These are phyloP conservation scores for Mycena sp. DNA, from an alignment of 1,284 basidiomycete genomes.

Conservation along the genomic window DNA sequence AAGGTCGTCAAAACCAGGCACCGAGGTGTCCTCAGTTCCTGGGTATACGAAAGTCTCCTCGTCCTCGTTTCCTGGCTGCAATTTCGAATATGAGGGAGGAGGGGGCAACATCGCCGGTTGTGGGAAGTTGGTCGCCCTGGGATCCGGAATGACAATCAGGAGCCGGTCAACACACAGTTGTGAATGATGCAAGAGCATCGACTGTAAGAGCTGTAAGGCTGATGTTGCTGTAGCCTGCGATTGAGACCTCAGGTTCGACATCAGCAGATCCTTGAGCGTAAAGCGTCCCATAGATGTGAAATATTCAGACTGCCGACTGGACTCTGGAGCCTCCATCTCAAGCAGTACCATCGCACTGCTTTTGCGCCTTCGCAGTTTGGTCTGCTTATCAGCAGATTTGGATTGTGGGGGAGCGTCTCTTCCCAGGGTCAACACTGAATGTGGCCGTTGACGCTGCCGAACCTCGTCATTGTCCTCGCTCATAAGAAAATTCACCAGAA, in stretches of 20 bases:
- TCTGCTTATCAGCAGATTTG: slow-evolving; percentile 47
- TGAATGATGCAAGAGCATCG: slow-evolving; percentile 78
- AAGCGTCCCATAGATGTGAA: slow-evolving; percentile 88
- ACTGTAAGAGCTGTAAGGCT: slow-evolving; percentile 82
- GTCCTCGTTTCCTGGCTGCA: slow-evolving; percentile 55
- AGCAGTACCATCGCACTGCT: slow-evolving; percentile 87
- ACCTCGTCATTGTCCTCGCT: slow-evolving; percentile 84
- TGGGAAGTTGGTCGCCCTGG: slow-evolving; percentile 79
- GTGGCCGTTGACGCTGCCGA: slow-evolving; percentile 54
- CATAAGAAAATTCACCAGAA: slow-evolving; percentile 83
- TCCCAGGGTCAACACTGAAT: slow-evolving; percentile 58
- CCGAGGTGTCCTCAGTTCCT: slow-evolving; percentile 47
- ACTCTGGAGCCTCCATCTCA: slow-evolving; percentile 83
- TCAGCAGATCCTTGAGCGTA: slow-evolving; percentile 87
- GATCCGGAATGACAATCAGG: slow-evolving; percentile 74
- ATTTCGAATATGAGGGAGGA: slow-evolving; percentile 30
- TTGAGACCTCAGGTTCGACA: slow-evolving; percentile 79
- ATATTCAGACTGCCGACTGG: slow-evolving; percentile 76
- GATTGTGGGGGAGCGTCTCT: slow-evolving; percentile 45
- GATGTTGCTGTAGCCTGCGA: slow-evolving; percentile 74
- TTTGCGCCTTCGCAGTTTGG: slow-evolving; percentile 69
- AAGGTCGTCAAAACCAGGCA: slow-evolving; percentile 32
- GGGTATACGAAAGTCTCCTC: slow-evolving; percentile 78
- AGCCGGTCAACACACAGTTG: slow-evolving; percentile 72
- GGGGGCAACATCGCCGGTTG: slow-evolving; percentile 56